Percentiles rank a stretch among this genome's conserved stretches.
Conservation (phyloP, 140 eudicot genomes). For the Oenanthe javanica region DNA sequence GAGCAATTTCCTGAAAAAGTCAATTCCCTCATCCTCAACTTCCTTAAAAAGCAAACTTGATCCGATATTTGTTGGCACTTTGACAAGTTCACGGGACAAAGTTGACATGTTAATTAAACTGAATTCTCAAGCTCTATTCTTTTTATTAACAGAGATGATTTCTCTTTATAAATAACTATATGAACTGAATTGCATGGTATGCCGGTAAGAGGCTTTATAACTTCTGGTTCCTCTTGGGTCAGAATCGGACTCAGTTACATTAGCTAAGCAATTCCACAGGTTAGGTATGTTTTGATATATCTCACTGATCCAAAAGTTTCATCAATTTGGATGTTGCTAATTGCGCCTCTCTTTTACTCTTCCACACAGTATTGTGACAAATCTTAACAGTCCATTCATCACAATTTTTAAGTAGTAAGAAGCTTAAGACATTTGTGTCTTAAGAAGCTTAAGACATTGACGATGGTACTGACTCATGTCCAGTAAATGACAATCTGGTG, state of each 20-base stretch:
- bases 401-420: too few relatives aligned
- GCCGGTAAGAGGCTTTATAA: neutral
- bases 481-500: too few relatives aligned
- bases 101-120: neutral
- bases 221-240: neutral
- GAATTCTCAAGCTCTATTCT: too few relatives aligned
- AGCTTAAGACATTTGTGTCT: too few relatives aligned
- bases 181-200: too few relatives aligned
- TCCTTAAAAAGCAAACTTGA: slow-evolving; percentile 24
- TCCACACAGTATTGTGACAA: too few relatives aligned
- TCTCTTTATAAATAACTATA: too few relatives aligned
- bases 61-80: neutral
- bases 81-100: neutral
- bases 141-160: too few relatives aligned
- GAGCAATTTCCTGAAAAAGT: slow-evolving; percentile 33
- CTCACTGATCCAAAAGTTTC: too few relatives aligned
- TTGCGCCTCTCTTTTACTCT: neutral
- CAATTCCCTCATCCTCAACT: slow-evolving; percentile 19
- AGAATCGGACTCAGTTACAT: neutral
- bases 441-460: neutral
- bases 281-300: neutral
- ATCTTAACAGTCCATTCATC: neutral
- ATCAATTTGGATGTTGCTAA: too few relatives aligned
- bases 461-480: neutral
- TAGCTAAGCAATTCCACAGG: neutral